Evolutionary conservation across 1,284 basidiomycete species (phyloP), one percentile per base, ranked within the genome.

Genomic region (Athelia psychrophila): DNA sequence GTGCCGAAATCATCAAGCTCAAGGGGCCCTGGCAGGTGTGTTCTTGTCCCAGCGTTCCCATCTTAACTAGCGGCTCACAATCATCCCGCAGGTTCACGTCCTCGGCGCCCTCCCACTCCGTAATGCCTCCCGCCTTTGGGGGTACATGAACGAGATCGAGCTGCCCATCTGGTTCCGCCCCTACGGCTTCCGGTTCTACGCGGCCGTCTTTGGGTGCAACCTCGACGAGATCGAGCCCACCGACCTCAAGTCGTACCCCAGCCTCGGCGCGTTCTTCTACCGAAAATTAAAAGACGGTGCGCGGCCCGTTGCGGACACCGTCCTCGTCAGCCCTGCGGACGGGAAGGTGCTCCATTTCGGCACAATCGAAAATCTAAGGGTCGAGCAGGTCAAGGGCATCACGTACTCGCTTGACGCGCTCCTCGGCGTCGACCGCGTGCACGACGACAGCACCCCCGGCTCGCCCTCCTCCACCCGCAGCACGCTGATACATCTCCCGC

Each of bases 301-400:
- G 24, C 79, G 97, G 20, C 91, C 93, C 5, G 86, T 97, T 30
- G 92, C 88, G 25, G 75, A 86, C 38, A 81, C 89, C 13, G 71
- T 86, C 6, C 80, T 98, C 56, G 95, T 92, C 59, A 59, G 91
- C 53, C 96, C 97, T 0, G 94, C 96, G 0, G 96, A 99, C 61
- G 97, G 96, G 10, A 88, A 79, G 2, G 83, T 99, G 2, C 77
- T 99, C 33, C 96, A 99, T 67, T 95, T 95, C 60, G 97, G 96
- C 23, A 84, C 85, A 2, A 92, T 99, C 58, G 73, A 81, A 50
- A 85, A 88, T 56, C 82, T 87, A 42, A 84, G 85, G 25, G 93
- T 99, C 42, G 95, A 98, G 67, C 95, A 98, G 72, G 94, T 99
- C 64, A 99, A 99, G 71, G 96, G 96, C 16, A 88, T 97, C 58